Base-by-base conservation (phyloP, 2,329 filamentous ascomycete genomes). In the Penicillium sp. region DNA sequence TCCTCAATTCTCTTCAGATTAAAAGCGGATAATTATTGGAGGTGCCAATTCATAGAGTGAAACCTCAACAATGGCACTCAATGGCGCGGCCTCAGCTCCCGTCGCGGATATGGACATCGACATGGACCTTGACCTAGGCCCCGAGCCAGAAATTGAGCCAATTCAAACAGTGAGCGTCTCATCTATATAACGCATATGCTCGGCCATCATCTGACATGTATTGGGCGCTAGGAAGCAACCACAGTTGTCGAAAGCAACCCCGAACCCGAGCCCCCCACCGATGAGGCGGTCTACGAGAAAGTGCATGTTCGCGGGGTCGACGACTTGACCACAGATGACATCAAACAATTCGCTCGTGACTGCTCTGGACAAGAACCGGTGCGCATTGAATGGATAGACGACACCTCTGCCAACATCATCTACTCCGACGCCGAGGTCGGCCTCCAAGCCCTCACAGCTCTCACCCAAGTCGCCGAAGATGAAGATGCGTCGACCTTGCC, bases 331-430 rank as follows among this genome's bases (percentile, higher is more conserved):
- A 90, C 90, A 25, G 79, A 83, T 47, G 83, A 95, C 56, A 86
- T 97, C 60, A 85, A 87, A 60, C 76, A 80, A 51, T 96, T 90
- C 61, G 81, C 89, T 8, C 72, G 76, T 40, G 79, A 88, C 55
- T 81, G 93, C 67, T 89, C 80, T 62, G 73, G 77, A 30, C 67
- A 70, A 12, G 75, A 78, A 47, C 75, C 84, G 49, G 75, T 80
- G 48, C 79, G 81, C 53, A 77, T 96, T 55, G 90, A 97, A 72
- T 99, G 93, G 93, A 89, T 99, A 58, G 89, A 97, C 67, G 93
- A 99, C 69, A 84, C 82, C 6, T 92, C 89, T 0, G 89, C 89
- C 54, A 97, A 97, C 66, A 76, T 96, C 45, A 71, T 95, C 44
- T 97, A 93, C 72, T 75, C 76, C 49, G 77, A 73, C 30, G 64